Conservation (phyloP, 306 rosid genomes). For the Vigna nakashimae region DNA sequence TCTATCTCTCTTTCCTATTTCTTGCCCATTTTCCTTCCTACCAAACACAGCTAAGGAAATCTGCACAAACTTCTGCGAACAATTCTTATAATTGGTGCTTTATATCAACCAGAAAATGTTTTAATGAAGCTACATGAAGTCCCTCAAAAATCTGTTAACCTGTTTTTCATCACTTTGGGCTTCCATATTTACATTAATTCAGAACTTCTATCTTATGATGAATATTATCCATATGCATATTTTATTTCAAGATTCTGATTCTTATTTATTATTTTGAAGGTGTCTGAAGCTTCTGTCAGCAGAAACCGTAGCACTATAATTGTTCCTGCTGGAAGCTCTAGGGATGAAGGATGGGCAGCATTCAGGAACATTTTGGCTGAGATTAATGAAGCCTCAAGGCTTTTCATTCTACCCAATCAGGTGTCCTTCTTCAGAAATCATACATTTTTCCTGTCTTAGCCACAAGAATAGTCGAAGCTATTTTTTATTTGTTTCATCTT, state of each 20-base stretch:
- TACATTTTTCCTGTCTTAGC: conserved; percentile 21
- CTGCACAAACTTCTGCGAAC: conserved; percentile 22
- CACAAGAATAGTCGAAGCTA: conserved; percentile 13
- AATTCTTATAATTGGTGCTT: background rate
- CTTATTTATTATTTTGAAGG: conserved; percentile 57
- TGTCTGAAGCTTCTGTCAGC: conserved; percentile 98
- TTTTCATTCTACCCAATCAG: conserved; percentile 93
- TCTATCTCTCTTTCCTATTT: background rate
- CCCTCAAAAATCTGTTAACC: conserved; percentile 16
- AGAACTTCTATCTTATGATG: conserved; percentile 14
- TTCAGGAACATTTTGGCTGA: conserved; percentile 97
- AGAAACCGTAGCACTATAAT: conserved; percentile 99
- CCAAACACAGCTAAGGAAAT: background rate
- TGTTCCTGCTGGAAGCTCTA: conserved; percentile 95
- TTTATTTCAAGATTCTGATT: conserved; percentile 44
- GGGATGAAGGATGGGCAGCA: conserved; percentile 99
- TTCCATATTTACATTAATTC: background rate
- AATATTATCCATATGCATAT: conserved; percentile 18
- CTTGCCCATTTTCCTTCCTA: background rate
- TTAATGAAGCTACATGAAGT: conserved; percentile 18
- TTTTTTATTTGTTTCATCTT: conserved; percentile 39
- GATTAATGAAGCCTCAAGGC: conserved; percentile 96
- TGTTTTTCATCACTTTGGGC: conserved; percentile 32
- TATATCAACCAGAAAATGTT: conserved; percentile 1
- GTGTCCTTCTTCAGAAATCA: conserved; percentile 51